Conservation (phyloP, 1,284 basidiomycete genomes). For the Stereum hirsutum region DNA sequence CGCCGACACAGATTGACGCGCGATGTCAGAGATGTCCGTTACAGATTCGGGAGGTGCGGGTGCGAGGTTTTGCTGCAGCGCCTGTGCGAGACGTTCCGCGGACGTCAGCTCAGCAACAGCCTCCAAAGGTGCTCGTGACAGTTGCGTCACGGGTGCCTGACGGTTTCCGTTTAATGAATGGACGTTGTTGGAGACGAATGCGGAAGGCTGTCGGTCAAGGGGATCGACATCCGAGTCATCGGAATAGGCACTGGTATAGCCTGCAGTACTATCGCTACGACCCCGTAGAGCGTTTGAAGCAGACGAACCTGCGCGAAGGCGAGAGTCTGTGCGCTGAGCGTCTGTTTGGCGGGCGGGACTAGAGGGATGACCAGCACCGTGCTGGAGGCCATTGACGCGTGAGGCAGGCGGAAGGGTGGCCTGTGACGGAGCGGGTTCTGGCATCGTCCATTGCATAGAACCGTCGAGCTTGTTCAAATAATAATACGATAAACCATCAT, state of each 20-base stretch:
- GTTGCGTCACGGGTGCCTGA: too few species aligned
- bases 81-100: conserved; percentile 57
- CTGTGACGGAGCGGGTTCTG: conserved; percentile 26
- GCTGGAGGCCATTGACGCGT: conserved; percentile 7
- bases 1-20: conserved; percentile 50
- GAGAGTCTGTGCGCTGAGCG: too few species aligned
- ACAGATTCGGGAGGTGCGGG: conserved; percentile 49
- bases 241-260: conserved; percentile 59
- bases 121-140: too few species aligned
- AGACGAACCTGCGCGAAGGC: conserved; percentile 30
- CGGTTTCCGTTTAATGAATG: too few species aligned
- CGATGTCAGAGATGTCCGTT: conserved; percentile 46
- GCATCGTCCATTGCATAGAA: conserved; percentile 58
- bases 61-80: conserved; percentile 52
- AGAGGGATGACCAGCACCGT: too few species aligned
- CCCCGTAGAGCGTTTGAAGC: conserved; percentile 21
- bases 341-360: too few species aligned
- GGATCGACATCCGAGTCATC: conserved; percentile 71
- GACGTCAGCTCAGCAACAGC: conserved; percentile 40
- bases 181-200: neutral
- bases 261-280: conserved; percentile 24
- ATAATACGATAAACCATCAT: conserved; percentile 79
- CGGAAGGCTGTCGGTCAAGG: conserved; percentile 17
- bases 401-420: neutral
- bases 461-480: conserved; percentile 72